A percentile compares a stretch with the other conserved stretches of the same genome.
These are phyloP conservation scores for Diaporthe sp. DNA, from an alignment of 2,329 filamentous ascomycete species.

Conservation along the genomic window DNA sequence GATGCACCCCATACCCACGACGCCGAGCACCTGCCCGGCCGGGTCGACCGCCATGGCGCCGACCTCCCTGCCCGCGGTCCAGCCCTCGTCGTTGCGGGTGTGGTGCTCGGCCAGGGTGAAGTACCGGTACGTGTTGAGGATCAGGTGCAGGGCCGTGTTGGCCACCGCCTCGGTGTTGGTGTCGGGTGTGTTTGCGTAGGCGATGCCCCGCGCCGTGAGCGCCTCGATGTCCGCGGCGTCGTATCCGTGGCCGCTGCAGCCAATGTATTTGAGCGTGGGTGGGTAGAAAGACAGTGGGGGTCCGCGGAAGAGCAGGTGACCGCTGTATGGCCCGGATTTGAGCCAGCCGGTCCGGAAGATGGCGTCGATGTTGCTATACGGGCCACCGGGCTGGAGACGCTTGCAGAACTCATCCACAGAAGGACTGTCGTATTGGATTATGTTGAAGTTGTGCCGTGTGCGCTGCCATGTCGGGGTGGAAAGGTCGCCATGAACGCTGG, in stretches of 20 bases:
- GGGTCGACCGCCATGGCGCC: slow-evolving; percentile 46
- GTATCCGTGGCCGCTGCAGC: slow-evolving; percentile 48
- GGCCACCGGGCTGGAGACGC: slow-evolving; percentile 47
- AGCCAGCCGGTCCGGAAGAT: slow-evolving; percentile 51
- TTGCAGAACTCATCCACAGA: slow-evolving; percentile 44
- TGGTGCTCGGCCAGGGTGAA: slow-evolving; percentile 45
- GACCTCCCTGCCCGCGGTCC: slow-evolving; percentile 41
- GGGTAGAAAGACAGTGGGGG: slow-evolving; percentile 43
- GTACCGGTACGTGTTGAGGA: slow-evolving; percentile 45
- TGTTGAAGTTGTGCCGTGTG: slow-evolving; percentile 41
- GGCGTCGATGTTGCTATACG: slow-evolving; percentile 47
- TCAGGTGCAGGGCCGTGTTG: slow-evolving; percentile 47
- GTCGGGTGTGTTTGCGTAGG: slow-evolving; percentile 49
- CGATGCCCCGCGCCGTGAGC: slow-evolving; percentile 46
- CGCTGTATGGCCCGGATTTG: slow-evolving; percentile 48
- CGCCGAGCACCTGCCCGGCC: slow-evolving; percentile 47
- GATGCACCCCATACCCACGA: slow-evolving; percentile 53
- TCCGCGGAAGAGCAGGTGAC: slow-evolving; percentile 47
- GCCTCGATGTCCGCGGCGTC: slow-evolving; percentile 47
- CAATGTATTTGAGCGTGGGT: slow-evolving; percentile 44
- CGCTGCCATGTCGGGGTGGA: slow-evolving; percentile 36
- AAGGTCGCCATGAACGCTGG: slow-evolving; percentile 36
- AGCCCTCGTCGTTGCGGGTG: slow-evolving; percentile 41
- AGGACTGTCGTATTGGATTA: slow-evolving; percentile 45
- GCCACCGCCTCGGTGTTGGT: slow-evolving; percentile 48